Base-by-base conservation (phyloP, 2,329 filamentous ascomycete genomes). In the Arthroderma sp. region DNA sequence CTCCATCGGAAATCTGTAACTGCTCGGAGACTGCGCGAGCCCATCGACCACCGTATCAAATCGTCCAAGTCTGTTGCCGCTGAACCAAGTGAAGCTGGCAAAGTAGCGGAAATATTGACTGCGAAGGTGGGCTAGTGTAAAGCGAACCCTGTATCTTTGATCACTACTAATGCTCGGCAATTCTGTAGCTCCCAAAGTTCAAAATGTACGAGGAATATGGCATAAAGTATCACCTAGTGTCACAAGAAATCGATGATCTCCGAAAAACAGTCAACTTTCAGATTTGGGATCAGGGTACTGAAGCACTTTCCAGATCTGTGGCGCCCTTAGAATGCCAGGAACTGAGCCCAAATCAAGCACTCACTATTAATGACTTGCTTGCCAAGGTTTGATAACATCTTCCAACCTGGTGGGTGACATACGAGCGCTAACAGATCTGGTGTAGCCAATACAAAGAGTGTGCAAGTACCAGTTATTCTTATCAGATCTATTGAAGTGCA, bases 401-500 rank as follows among this genome's bases (percentile, higher is more conserved):
- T 21, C 9, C 7, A 47, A n/a, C 17, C 35, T 19, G 15, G 3
- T 31, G 28, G 4, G 28, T 17, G 5, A 33, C 1, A 33, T 15
- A 25, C n/a, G 11, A 54, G 1, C 23, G 17, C 38, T 60, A 56
- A 58, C 44, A 41, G 35, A 8, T 2, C 2, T 11, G 39, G 19
- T 25, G 54, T 56, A 95, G 88, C 93, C 91, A 0, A 91, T 96
- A 19, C 91, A 98, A 71, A 81, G 91, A 57, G 81, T 96, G 21
- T 95, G 89, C 75, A 89, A 87, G 73, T 97, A 97, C 67, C 89
- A 89, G 9, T 76, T 98, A 2, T 76, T 97, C 1, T 91, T 97
- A 66, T 79, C 83, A 4, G 89, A 96, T 65, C 77, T 98, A 7
- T 78, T 91, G 59, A 91, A 86, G 65, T 80, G 85, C 63, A 96